A percentile compares a stretch with the other conserved stretches of the same genome.
These are phyloP conservation scores for Vanderwaltozyma verrucispora DNA, from an alignment of 805 yeast species.

Conservation along the genomic window DNA sequence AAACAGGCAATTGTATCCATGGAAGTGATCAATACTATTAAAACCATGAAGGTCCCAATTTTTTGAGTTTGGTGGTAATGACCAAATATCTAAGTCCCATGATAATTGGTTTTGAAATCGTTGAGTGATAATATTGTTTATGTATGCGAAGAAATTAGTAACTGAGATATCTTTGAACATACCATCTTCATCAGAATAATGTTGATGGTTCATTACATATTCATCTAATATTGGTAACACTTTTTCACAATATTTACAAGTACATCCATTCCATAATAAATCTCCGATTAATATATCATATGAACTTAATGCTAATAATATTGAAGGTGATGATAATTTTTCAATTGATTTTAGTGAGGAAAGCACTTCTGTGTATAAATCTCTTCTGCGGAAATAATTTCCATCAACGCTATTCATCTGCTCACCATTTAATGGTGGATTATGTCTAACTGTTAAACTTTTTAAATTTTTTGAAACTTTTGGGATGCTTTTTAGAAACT, in stretches of 20 bases:
- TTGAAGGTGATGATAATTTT: conserved; percentile 45
- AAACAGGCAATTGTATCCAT: conserved; percentile 33
- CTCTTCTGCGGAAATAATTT: conserved; percentile 50
- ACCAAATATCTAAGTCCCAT: conserved; percentile 26
- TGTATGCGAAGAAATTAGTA: conserved; percentile 43
- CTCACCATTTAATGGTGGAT: conserved; percentile 46
- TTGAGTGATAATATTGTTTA: conserved; percentile 35
- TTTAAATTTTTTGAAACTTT: conserved; percentile 24
- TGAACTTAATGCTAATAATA: conserved; percentile 49
- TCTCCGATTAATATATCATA: conserved; percentile 65
- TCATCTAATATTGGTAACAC: conserved; percentile 45
- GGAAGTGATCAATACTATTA: conserved; percentile 32
- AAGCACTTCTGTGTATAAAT: conserved; percentile 37
- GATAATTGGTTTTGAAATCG: conserved; percentile 23
- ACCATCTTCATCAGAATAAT: conserved; percentile 37
- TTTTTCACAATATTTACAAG: conserved; percentile 45
- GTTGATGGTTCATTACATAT: conserved; percentile 53
- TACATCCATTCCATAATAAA: conserved; percentile 69
- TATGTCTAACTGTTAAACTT: conserved; percentile 44
- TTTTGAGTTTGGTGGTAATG: conserved; percentile 26
- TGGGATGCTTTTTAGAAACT: conserved; percentile 32
- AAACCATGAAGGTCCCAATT: conserved; percentile 43
- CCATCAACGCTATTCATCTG: conserved; percentile 65
- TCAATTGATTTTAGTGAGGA: conserved; percentile 37
- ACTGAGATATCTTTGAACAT: conserved; percentile 52